phyloP scores from a whole-genome alignment of 2,329 filamentous ascomycete genomes.

The Sporothrix curviconia region DNA sequence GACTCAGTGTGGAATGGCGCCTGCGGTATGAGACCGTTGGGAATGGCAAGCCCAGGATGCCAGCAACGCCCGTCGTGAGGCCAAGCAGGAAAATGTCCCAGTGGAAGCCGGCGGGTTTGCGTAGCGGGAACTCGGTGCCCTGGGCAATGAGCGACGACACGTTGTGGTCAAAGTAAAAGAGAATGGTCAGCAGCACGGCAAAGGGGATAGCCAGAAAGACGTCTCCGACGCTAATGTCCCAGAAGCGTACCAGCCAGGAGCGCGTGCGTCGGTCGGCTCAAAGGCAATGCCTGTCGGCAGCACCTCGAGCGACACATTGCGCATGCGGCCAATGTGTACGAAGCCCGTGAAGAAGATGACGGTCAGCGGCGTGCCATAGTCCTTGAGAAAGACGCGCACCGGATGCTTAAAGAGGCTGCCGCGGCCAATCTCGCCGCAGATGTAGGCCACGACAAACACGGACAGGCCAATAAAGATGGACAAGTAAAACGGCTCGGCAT shows the following conservation, averaged over 20 bases:
- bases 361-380: conserved; percentile 79
- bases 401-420: conserved; percentile 68
- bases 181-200: conserved; percentile 70
- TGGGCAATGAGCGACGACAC: conserved; percentile 78
- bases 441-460: conserved; percentile 69
- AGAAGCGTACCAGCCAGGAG: conserved; percentile 74
- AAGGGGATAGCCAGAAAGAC: conserved; percentile 85
- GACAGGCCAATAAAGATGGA: conserved; percentile 70
- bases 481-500: conserved; percentile 64
- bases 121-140: conserved; percentile 73
- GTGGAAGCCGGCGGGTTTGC: conserved; percentile 76
- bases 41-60: conserved; percentile 69
- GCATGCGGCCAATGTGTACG: conserved; percentile 78
- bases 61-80: conserved; percentile 67
- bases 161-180: conserved; percentile 90
- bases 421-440: conserved; percentile 63
- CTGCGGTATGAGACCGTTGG: conserved; percentile 77
- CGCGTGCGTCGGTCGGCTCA: conserved; percentile 64
- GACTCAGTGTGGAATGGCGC: conserved; percentile 76
- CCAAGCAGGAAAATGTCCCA: conserved; percentile 81
- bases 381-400: conserved; percentile 75
- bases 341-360: conserved; percentile 87
- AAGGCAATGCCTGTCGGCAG: conserved; percentile 74
- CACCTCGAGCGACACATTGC: conserved; percentile 58
- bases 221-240: conserved; percentile 65